phyloP scores from a whole-genome alignment of 2,329 filamentous ascomycete genomes.

The Fragosphaeria purpurea region DNA sequence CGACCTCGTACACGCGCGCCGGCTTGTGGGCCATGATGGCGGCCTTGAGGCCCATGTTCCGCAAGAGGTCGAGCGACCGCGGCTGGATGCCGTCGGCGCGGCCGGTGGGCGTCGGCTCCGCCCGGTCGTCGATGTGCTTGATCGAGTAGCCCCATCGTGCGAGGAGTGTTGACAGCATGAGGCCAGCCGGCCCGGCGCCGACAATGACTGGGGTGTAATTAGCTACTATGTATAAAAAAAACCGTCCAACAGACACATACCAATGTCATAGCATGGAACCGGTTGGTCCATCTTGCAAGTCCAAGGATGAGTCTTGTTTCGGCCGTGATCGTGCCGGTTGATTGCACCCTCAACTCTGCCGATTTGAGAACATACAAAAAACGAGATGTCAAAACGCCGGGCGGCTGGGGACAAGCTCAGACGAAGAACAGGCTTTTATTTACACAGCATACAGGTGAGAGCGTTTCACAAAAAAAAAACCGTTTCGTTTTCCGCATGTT shows the following conservation, averaged over 20 bases:
- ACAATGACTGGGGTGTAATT: slow-evolving; percentile 54
- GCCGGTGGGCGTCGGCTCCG: slow-evolving; percentile 74
- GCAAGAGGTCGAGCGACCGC: slow-evolving; percentile 73
- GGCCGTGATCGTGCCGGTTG: no score
- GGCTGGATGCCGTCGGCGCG: slow-evolving; percentile 90
- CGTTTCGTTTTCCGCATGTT: no score
- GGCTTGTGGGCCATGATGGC: slow-evolving; percentile 81
- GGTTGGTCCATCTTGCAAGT: not conserved
- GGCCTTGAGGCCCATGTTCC: slow-evolving; percentile 83
- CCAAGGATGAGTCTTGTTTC: no score
- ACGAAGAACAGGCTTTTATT: no score
- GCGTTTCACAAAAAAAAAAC: no score
- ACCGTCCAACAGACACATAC: not conserved
- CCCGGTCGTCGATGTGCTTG: slow-evolving; percentile 86
- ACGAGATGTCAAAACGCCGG: no score
- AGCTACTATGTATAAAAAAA: not conserved
- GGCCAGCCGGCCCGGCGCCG: slow-evolving; percentile 79
- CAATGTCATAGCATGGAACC: slow-evolving; percentile 9
- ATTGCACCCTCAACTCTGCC: no score
- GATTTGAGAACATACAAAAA: no score
- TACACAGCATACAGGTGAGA: no score
- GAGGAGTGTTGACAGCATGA: slow-evolving; percentile 79
- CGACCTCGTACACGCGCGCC: slow-evolving; percentile 72
- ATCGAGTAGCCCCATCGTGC: slow-evolving; percentile 91
- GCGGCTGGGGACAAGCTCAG: no score